phyloP scores from a whole-genome alignment of 257 asterid genomes.

The Solanum medicagineum region DNA sequence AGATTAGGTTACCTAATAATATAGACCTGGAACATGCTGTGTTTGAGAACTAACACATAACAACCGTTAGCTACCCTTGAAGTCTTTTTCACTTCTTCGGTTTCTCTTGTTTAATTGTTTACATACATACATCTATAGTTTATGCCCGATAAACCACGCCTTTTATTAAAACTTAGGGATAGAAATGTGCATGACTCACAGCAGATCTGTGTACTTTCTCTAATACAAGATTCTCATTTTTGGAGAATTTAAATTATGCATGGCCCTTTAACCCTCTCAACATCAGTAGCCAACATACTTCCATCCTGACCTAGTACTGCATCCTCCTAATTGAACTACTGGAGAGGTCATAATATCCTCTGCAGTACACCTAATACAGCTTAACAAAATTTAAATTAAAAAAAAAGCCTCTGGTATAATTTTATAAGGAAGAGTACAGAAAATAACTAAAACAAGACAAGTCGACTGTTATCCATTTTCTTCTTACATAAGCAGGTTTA shows the following conservation, averaged over 20 bases:
- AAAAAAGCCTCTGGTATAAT: neutral
- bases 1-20: neutral
- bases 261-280: neutral
- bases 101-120: neutral
- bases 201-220: neutral
- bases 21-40: neutral
- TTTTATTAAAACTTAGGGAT: neutral
- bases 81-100: neutral
- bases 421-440: neutral
- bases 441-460: conserved; percentile 1
- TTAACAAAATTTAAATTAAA: neutral
- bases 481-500: conserved; percentile 72
- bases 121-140: neutral
- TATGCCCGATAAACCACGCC: neutral
- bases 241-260: neutral
- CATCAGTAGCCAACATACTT: neutral
- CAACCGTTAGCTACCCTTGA: neutral
- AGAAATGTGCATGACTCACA: neutral
- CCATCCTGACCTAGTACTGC: neutral
- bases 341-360: neutral
- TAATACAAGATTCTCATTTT: neutral
- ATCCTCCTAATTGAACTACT: neutral
- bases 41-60: neutral
- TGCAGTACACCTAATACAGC: neutral
- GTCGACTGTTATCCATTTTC: neutral